Evolutionary conservation across 129 eudicot genomes (phyloP).

Genomic region (Saposhnikovia divaricata): DNA sequence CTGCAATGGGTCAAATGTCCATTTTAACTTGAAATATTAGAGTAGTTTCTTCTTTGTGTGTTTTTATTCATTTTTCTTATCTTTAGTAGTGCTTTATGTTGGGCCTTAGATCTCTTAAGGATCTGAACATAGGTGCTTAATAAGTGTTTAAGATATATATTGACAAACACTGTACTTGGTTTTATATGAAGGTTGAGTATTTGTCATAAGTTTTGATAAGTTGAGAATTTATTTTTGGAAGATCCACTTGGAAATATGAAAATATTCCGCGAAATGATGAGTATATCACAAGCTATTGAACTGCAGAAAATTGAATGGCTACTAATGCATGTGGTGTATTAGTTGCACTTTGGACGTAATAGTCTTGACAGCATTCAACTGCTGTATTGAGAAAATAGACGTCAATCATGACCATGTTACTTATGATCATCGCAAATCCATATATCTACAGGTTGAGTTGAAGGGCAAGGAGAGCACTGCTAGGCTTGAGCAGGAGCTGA

Average conservation of each 20-base stretch:
- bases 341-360: not conserved
- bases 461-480: not conserved
- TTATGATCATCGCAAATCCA: not conserved
- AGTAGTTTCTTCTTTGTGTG: too few species aligned
- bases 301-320: not conserved
- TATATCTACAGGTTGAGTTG: not conserved
- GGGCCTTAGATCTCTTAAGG: not conserved
- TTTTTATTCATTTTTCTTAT: not conserved
- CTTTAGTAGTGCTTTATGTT: not conserved
- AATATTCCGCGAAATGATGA: not conserved
- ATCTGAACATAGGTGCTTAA: not conserved
- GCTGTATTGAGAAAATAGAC: not conserved
- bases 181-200: too few species aligned
- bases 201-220: too few species aligned
- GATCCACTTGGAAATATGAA: too few species aligned
- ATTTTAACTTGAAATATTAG: too few species aligned
- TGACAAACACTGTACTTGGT: too few species aligned
- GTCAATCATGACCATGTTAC: not conserved
- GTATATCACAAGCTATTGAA: not conserved
- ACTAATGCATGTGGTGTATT: not conserved
- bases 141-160: too few species aligned
- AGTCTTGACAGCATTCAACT: not conserved
- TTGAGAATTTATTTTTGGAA: too few species aligned
- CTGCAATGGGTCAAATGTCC: not conserved
- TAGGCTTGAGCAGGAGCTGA: slow-evolving; percentile 3